Evolutionary conservation across 148 eudicot species (phyloP), one percentile per base, ranked within the genome.

Genomic region (Arbutus unedo): DNA sequence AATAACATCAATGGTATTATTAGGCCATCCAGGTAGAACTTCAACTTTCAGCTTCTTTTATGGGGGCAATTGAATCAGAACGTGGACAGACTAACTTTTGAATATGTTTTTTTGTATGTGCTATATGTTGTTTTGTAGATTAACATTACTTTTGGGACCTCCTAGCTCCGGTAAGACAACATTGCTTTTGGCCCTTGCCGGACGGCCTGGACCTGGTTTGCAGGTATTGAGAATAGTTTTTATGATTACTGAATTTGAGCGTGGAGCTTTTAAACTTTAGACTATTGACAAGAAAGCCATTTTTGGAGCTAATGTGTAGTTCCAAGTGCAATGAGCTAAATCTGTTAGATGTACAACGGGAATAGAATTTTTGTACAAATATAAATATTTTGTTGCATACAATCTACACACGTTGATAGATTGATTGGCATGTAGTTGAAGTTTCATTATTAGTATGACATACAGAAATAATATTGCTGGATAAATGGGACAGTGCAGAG

Each of bases 101-200:
- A 70, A 54, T 44, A 56, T 76, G n/a, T 56, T 23, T 53, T 8
- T 53, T 74, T 70, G 7, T 45, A 72, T 9, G 19, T 11, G 38
- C 38, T 57, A 3, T 3, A 66, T n/a, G 45, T 57, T 82, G n/a
- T 60, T 75, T 45, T 83, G 59, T 82, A 95, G 98, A 87, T 83
- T 95, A 92, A 95, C 98, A 49, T 75, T 95, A 80, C 98, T 95
- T 84, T 85, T 95, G 86, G 98, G 98, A 49, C 98, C 98, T 86
- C 98, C 98, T 80, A 90, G 98, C 89, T 93, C 98, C 60, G 98
- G 98, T 55, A 95, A 95, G 87, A 95, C 98, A 53, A 93, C 96
- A 77, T 90, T 95, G 83, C 92, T 93, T 76, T 85, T 95, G 89
- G 93, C 98, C 81, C 96, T 95, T 82, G 96, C 98, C 48, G 96